phyloP scores from a whole-genome alignment of 2,329 filamentous ascomycete genomes.

The Simplicillium sp. region DNA sequence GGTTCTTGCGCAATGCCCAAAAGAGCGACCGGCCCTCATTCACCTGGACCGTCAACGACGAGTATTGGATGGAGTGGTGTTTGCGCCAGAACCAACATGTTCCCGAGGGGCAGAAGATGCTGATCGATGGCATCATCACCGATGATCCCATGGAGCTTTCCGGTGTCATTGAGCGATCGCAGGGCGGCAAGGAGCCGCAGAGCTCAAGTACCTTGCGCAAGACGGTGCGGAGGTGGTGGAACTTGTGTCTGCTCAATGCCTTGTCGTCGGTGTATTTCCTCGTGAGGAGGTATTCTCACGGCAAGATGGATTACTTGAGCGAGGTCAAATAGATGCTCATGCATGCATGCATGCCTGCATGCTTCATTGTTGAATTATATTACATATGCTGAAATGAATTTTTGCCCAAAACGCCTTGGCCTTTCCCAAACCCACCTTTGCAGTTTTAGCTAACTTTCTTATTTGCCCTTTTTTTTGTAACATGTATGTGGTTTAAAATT shows the following conservation, averaged over 20 bases:
- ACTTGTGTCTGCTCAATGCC: conserved; percentile 2
- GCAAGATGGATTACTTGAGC: conserved; percentile 17
- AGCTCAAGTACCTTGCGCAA: neutral
- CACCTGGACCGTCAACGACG: conserved; percentile 82
- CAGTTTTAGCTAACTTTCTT: too few species aligned
- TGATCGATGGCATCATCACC: conserved; percentile 74
- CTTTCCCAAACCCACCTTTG: too few species aligned
- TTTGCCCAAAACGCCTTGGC: too few species aligned
- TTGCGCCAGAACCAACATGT: conserved; percentile 31
- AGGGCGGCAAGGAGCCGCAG: conserved; percentile 17
- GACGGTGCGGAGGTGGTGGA: conserved; percentile 7
- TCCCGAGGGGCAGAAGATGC: conserved; percentile 13
- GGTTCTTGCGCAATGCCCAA: conserved; percentile 54
- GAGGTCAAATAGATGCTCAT: conserved; percentile 4
- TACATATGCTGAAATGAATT: conserved; percentile 7
- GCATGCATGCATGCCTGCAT: too few species aligned
- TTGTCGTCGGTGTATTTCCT: conserved; percentile 7
- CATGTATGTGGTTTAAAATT: too few species aligned
- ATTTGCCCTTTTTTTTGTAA: neutral
- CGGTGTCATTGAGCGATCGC: conserved; percentile 30
- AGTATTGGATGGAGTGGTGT: conserved; percentile 72
- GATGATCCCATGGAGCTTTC: conserved; percentile 66
- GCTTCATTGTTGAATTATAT: too few species aligned
- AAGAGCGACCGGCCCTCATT: conserved; percentile 48
- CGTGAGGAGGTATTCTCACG: conserved; percentile 13